phyloP scores from a whole-genome alignment of 2,329 filamentous ascomycete species.

The Fusarium nelsonii region DNA sequence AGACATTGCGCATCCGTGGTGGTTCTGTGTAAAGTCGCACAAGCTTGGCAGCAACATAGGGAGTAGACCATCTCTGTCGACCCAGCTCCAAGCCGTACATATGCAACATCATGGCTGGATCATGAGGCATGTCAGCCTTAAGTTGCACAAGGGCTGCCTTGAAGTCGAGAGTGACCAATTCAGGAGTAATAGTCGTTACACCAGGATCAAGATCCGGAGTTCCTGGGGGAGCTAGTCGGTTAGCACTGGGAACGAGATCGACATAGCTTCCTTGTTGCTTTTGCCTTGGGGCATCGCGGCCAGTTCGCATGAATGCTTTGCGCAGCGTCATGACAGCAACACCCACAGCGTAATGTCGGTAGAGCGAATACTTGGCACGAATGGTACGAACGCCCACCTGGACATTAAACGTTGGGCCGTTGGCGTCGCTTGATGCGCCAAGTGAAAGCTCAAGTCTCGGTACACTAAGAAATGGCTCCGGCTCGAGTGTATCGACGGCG shows the following conservation, averaged over 20 bases:
- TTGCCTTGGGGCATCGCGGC: slow-evolving; percentile 55
- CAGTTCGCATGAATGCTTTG: slow-evolving; percentile 73
- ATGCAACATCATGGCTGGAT: slow-evolving; percentile 93
- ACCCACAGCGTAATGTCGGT: slow-evolving; percentile 89
- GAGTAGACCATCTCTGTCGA: slow-evolving; percentile 86
- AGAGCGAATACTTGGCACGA: slow-evolving; percentile 89
- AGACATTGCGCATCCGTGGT: slow-evolving; percentile 83
- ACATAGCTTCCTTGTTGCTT: slow-evolving; percentile 50
- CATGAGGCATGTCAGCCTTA: slow-evolving; percentile 87
- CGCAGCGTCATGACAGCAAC: slow-evolving; percentile 82
- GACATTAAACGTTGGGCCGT: slow-evolving; percentile 89
- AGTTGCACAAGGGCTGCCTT: slow-evolving; percentile 86
- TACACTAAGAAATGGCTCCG: slow-evolving; percentile 86
- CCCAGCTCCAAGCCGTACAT: slow-evolving; percentile 85
- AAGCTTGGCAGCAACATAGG: slow-evolving; percentile 82
- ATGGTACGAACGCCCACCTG: slow-evolving; percentile 85
- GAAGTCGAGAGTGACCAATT: slow-evolving; percentile 85
- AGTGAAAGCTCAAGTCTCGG: slow-evolving; percentile 90
- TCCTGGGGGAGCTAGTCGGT: slow-evolving; percentile 56
- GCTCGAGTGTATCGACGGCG: slow-evolving; percentile 83
- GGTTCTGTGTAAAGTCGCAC: slow-evolving; percentile 89
- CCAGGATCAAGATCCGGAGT: slow-evolving; percentile 52
- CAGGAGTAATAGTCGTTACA: slow-evolving; percentile 57
- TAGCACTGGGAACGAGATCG: slow-evolving; percentile 40
- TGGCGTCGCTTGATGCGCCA: slow-evolving; percentile 85